These are phyloP conservation scores for Pigoraptor vietnamica DNA, from an alignment of 78 protist genomes.

Conservation along the genomic window DNA sequence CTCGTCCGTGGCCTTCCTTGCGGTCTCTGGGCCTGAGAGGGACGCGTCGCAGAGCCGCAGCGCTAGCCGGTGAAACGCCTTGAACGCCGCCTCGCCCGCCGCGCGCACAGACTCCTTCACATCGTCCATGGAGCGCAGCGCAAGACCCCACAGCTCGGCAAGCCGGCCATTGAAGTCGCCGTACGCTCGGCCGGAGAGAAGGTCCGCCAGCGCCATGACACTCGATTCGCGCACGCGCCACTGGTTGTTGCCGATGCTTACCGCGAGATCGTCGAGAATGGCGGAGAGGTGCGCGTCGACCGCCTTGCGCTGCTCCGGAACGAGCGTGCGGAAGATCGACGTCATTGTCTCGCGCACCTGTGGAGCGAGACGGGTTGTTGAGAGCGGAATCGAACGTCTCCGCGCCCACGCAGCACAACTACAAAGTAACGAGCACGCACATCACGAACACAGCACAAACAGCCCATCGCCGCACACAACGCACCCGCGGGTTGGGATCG, in stretches of 20 bases:
- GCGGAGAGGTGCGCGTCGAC: slow-evolving; percentile 27
- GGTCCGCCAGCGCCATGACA: slow-evolving; percentile 48
- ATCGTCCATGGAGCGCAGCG: slow-evolving; percentile 60
- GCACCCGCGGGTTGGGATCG: slow-evolving; percentile 52
- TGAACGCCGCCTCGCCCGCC: slow-evolving; percentile 19
- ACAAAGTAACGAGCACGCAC: not conserved
- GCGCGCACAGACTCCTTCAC: slow-evolving; percentile 59
- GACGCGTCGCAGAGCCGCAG: not conserved
- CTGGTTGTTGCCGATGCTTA: slow-evolving; percentile 30
- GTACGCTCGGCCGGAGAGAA: slow-evolving; percentile 29
- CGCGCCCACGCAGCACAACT: not conserved
- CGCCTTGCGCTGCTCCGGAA: slow-evolving; percentile 3
- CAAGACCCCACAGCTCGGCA: slow-evolving; percentile 41
- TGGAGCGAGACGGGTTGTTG: not conserved
- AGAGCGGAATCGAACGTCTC: not conserved
- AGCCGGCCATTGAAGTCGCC: slow-evolving; percentile 26
- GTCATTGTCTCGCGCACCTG: slow-evolving; percentile 44
- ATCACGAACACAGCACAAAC: not conserved
- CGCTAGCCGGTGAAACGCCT: not conserved
- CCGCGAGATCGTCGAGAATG: slow-evolving; percentile 36
- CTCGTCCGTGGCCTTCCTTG: not conserved
- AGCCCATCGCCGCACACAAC: not conserved
- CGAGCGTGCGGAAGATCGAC: slow-evolving; percentile 30
- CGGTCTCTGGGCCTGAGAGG: not conserved
- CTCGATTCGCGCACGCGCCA: slow-evolving; percentile 63